These are phyloP conservation scores for Geranium brycei DNA, from an alignment of 345 rosid genomes.

Conservation along the genomic window DNA sequence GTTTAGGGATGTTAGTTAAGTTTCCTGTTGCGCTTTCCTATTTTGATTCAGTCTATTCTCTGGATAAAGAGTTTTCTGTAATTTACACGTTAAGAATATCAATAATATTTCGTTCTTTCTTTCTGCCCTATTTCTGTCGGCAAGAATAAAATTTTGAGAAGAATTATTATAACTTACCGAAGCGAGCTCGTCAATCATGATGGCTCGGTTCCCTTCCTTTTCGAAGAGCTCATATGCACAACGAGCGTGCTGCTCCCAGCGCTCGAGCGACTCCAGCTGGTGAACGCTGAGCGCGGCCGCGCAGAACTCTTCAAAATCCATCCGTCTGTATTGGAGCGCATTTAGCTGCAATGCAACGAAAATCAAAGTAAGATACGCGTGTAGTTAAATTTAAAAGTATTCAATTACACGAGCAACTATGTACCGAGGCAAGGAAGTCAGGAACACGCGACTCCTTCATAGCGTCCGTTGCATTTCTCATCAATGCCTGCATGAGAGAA, in stretches of 20 bases:
- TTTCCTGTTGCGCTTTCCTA: too few relatives aligned
- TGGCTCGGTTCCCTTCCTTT: constrained; percentile 77
- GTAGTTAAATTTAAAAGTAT: constrained; percentile 1
- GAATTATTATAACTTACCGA: constrained; percentile 34
- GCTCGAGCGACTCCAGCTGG: constrained; percentile 79
- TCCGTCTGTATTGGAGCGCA: constrained; percentile 72
- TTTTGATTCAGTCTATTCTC: too few relatives aligned
- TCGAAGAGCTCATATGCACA: constrained; percentile 82
- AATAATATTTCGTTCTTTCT: too few relatives aligned
- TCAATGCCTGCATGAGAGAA: constrained; percentile 42
- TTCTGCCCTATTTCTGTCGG: too few relatives aligned
- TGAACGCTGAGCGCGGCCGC: constrained; percentile 87
- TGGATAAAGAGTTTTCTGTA: too few relatives aligned
- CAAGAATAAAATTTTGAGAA: too few relatives aligned
- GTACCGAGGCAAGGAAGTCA: constrained; percentile 63
- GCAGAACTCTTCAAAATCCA: constrained; percentile 95
- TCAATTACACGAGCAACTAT: constrained; percentile 5
- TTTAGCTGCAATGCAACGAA: constrained; percentile 43
- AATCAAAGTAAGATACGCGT: constrained; percentile 7
- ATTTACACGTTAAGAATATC: too few relatives aligned
- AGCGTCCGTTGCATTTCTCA: constrained; percentile 71
- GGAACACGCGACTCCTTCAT: constrained; percentile 78
- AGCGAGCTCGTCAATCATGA: constrained; percentile 85
- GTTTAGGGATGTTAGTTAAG: too few relatives aligned
- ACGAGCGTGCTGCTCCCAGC: constrained; percentile 79